These are phyloP conservation scores for Cyberlindnera samutprakarnensis DNA, from an alignment of 805 yeast species.

Conservation along the genomic window DNA sequence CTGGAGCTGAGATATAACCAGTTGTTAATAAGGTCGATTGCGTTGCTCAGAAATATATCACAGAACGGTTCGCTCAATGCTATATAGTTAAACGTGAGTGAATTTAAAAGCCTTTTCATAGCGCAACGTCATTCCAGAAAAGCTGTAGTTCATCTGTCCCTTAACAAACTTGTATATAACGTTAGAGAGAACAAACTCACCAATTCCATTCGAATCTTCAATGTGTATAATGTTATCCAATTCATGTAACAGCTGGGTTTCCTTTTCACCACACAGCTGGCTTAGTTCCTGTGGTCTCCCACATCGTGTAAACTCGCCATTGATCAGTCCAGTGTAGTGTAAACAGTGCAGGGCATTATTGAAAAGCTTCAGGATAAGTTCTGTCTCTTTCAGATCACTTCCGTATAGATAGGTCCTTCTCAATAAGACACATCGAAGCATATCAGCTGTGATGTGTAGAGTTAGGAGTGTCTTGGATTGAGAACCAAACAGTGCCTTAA, in stretches of 20 bases:
- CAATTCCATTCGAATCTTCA: not conserved
- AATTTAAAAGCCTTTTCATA: slow-evolving; percentile 1
- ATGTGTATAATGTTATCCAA: no score
- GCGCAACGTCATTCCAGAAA: not conserved
- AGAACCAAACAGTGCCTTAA: no score
- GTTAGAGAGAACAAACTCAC: not conserved
- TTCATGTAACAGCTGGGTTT: no score
- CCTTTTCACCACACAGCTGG: no score
- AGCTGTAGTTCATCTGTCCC: slow-evolving; percentile 1
- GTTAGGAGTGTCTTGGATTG: slow-evolving; percentile 1
- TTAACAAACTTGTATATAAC: slow-evolving; percentile 1
- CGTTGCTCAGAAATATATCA: slow-evolving; percentile 19
- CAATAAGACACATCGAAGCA: slow-evolving; percentile 6
- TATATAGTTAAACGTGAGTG: no score
- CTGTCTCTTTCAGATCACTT: not conserved
- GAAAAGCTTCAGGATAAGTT: slow-evolving; percentile 1
- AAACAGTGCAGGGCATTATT: slow-evolving; percentile 2
- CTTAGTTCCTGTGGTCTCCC: no score
- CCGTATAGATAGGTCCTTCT: slow-evolving; percentile 1
- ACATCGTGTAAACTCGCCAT: not conserved
- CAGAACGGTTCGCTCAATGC: no score
- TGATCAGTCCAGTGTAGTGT: not conserved
- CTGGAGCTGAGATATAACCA: slow-evolving; percentile 17
- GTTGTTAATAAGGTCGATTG: slow-evolving; percentile 16
- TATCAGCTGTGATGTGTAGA: slow-evolving; percentile 7